phyloP scores from a whole-genome alignment of 768 basidiomycete species.

The Russula earlei region DNA sequence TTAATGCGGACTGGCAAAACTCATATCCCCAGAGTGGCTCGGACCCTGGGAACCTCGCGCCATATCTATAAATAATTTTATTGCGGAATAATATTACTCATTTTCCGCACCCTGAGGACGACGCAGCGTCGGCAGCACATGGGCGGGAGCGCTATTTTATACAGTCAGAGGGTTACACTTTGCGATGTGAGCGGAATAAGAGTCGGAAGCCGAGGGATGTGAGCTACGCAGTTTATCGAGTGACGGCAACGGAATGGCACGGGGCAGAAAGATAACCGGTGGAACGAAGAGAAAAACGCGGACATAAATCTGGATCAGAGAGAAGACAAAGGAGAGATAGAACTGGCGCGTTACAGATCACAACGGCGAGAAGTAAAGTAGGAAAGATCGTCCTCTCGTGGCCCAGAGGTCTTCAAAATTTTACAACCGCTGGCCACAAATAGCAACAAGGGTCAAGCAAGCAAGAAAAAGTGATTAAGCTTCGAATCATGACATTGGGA shows the following conservation, averaged over 20 bases:
- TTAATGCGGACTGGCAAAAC: no score
- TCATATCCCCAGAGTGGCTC: not conserved
- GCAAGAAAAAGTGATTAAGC: not conserved
- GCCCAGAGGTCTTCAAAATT: not conserved
- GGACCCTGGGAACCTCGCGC: not conserved
- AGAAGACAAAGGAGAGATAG: not conserved
- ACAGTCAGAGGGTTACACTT: constrained; percentile 8
- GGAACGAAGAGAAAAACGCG: no score
- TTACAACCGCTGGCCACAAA: not conserved
- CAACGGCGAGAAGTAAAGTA: not conserved
- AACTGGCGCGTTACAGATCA: not conserved
- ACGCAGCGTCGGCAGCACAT: not conserved
- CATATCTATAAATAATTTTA: not conserved
- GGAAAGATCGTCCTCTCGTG: not conserved
- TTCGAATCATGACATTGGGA: constrained; percentile 5
- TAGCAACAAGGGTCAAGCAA: not conserved
- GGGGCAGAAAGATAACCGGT: not conserved
- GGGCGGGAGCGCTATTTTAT: not conserved
- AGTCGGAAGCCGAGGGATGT: not conserved
- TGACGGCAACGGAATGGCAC: not conserved
- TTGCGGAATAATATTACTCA: constrained; percentile 8
- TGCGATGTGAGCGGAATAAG: not conserved
- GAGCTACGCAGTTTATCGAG: not conserved
- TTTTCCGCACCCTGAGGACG: not conserved
- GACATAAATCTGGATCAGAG: not conserved